A percentile compares a stretch with the other conserved stretches of the same genome.
Conservation (phyloP, 2,329 filamentous ascomycete genomes). For the Escovopsis weberi region DNA sequence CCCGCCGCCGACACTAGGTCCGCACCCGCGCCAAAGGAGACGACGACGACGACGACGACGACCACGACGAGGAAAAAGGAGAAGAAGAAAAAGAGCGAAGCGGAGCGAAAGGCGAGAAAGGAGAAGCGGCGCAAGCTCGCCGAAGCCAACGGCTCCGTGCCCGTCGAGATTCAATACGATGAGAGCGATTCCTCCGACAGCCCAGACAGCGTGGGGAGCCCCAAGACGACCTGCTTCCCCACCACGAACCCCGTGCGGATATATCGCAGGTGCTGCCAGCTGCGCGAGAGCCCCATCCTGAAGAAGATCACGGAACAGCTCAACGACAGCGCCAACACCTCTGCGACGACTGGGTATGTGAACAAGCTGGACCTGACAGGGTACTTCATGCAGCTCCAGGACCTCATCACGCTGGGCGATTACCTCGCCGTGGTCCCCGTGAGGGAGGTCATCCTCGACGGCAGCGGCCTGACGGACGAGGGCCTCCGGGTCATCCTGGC, state of each 20-base stretch:
- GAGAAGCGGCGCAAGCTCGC: constrained; percentile 76
- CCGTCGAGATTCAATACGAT: constrained; percentile 66
- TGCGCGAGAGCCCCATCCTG: constrained; percentile 82
- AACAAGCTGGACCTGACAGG: constrained; percentile 71
- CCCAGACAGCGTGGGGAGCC: constrained; percentile 7
- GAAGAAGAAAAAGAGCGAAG: constrained; percentile 91
- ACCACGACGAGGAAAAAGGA: constrained; percentile 72
- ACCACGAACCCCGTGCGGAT: constrained; percentile 87
- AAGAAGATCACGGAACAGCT: constrained; percentile 89
- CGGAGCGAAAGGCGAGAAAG: constrained; percentile 81
- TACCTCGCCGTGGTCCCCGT: constrained; percentile 90
- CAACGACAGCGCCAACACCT: constrained; percentile 50
- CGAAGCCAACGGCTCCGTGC: constrained; percentile 75
- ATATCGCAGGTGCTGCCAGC: constrained; percentile 85
- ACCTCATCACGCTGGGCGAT: constrained; percentile 78
- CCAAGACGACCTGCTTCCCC: constrained; percentile 32
- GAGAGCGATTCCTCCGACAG: constrained; percentile 40
- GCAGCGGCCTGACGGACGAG: constrained; percentile 76
- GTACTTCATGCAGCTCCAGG: constrained; percentile 68
- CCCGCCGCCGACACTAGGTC: not conserved
- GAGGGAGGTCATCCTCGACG: constrained; percentile 71
- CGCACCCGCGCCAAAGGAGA: constrained; percentile 25
- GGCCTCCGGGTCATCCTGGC: constrained; percentile 76
- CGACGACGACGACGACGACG: constrained; percentile 73
- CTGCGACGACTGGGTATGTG: constrained; percentile 58